These are phyloP conservation scores for Rubroshorea leprosula DNA, from an alignment of 345 rosid genomes.

Conservation along the genomic window DNA sequence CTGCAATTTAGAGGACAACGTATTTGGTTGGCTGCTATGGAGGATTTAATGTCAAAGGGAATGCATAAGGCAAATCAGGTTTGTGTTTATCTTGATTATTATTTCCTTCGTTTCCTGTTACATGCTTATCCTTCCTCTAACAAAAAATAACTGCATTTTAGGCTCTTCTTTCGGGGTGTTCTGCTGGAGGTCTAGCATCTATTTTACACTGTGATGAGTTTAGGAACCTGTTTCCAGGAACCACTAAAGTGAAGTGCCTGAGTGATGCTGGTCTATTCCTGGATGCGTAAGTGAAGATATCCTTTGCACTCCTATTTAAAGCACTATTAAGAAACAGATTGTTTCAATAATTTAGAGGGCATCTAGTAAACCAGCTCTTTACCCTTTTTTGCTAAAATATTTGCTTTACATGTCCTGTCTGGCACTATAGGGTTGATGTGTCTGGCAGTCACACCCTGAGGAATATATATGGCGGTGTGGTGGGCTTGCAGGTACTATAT, in stretches of 20 bases:
- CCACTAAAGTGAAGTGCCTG: conserved; percentile 74
- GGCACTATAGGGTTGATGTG: conserved; percentile 55
- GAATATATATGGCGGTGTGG: conserved; percentile 67
- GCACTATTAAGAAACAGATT: conserved; percentile 6
- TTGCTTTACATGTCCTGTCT: conserved; percentile 15
- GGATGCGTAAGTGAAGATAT: conserved; percentile 37
- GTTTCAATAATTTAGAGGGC: conserved; percentile 9
- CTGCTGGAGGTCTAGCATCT: conserved; percentile 89
- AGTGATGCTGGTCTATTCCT: conserved; percentile 92
- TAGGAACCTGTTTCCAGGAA: conserved; percentile 51
- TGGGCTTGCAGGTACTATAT: conserved; percentile 66
- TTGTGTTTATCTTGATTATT: not conserved
- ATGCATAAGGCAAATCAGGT: conserved; percentile 82
- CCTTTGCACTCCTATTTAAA: conserved; percentile 1
- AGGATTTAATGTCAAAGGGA: conserved; percentile 71
- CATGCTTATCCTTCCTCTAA: not conserved
- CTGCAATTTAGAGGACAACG: conserved; percentile 92
- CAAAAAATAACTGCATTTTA: conserved; percentile 16
- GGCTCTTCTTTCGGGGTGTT: conserved; percentile 89
- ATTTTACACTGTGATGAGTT: conserved; percentile 80
- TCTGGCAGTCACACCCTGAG: conserved; percentile 83
- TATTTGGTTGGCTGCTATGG: conserved; percentile 88
- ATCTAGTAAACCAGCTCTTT: too few relatives aligned
- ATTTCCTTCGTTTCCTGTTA: not conserved
- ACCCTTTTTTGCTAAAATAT: too few relatives aligned